Evolutionary conservation across 129 eudicot species (phyloP).

Genomic region (Tanacetum coccineum): DNA sequence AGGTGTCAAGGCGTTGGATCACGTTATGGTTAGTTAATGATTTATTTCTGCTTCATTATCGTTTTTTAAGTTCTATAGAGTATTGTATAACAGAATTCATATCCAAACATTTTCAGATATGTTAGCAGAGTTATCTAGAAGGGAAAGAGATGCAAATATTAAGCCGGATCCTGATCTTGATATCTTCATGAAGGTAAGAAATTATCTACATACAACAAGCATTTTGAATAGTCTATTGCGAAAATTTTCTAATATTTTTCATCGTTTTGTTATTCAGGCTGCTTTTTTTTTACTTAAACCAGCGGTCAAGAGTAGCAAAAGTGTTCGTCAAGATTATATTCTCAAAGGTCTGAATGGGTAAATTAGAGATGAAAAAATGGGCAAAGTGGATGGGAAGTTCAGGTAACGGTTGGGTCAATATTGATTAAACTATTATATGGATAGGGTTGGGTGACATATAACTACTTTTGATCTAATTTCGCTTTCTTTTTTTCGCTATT

Average conservation of each 20-base stretch:
- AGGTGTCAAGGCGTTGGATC: conserved; percentile 91
- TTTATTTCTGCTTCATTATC: neutral
- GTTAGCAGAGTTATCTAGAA: conserved; percentile 80
- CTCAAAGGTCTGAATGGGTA: conserved; percentile 44
- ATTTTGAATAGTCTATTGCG: conserved; percentile 8
- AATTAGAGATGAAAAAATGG: too few relatives aligned
- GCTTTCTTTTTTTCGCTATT: too few relatives aligned
- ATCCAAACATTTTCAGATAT: conserved; percentile 50
- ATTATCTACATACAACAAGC: conserved; percentile 1
- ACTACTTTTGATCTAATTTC: too few relatives aligned
- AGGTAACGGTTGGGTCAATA: too few relatives aligned
- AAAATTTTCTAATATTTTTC: neutral
- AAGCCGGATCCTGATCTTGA: conserved; percentile 91
- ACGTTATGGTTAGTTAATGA: conserved; percentile 60
- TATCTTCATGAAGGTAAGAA: conserved; percentile 74
- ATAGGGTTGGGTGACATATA: too few relatives aligned
- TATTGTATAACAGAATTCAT: conserved; percentile 2
- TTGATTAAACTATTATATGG: too few relatives aligned
- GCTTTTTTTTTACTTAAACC: too few relatives aligned
- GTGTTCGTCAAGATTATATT: conserved; percentile 71
- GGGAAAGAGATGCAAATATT: conserved; percentile 71
- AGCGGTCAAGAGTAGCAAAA: conserved; percentile 75
- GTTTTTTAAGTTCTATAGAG: neutral
- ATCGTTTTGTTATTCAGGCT: conserved; percentile 46
- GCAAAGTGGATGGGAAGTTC: too few relatives aligned